Evolutionary conservation across 768 basidiomycete genomes (phyloP).

Genomic region (Harrya chromipes): DNA sequence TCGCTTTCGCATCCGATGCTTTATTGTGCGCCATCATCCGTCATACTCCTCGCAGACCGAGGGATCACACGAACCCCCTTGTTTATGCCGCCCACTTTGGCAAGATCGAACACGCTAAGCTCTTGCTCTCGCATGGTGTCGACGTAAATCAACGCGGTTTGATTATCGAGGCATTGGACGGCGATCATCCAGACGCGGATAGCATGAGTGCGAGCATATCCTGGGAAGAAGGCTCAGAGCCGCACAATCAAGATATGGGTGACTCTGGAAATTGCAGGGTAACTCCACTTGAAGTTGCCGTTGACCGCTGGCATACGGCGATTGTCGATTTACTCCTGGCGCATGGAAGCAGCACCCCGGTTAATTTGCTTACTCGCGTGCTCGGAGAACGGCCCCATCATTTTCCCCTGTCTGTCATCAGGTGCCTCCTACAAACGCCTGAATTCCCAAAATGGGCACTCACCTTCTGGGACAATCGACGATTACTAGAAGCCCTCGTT

Average conservation of each 20-base stretch:
- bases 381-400: not conserved
- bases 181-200: not conserved
- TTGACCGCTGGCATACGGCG: constrained; percentile 2
- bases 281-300: not conserved
- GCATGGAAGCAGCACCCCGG: not conserved
- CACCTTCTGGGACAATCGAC: not conserved
- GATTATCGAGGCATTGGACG: not conserved
- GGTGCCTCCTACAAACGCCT: not conserved
- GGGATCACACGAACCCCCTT: constrained; percentile 2
- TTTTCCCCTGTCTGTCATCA: constrained; percentile 1
- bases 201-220: not conserved
- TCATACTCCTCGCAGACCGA: not conserved
- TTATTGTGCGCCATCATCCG: not conserved
- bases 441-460: not conserved
- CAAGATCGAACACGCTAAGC: not conserved
- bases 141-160: not conserved
- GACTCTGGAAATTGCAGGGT: not conserved
- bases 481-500: constrained; percentile 1
- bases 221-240: no score
- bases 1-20: constrained; percentile 1
- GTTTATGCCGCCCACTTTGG: constrained; percentile 3
- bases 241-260: not conserved
- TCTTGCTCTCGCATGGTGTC: not conserved
- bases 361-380: not conserved
- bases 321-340: constrained; percentile 1